Evolutionary conservation across 106 monocot genomes (phyloP), one percentile per base, ranked within the genome.

Genomic region (Acorus gramineus): DNA sequence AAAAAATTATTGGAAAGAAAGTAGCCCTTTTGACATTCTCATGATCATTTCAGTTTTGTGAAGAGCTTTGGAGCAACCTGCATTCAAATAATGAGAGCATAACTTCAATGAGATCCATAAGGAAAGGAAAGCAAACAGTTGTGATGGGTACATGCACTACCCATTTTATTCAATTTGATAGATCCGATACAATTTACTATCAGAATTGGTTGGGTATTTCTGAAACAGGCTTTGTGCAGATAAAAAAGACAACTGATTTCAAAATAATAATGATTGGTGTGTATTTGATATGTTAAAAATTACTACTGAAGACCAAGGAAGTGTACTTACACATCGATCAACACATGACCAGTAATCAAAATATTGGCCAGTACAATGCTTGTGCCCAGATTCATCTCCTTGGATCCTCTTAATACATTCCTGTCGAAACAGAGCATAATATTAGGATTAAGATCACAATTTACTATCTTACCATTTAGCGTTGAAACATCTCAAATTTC

Each of bases 301-400:
- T 4, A 14, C 4, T 14, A 47, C 2, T 12, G 8, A 13, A 50
- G 1, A 2, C 12, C 6, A 50, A 12, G 52, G 11, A n/a, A 64
- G 4, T 42, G 0, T 2, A 64, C 64, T 64, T n/a, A 64, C 64
- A 12, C 64, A 64, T 64, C 52, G 50, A 52, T 64, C 64, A 52
- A 52, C 5, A 52, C 64, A 64, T 3, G 64, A 52, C 64, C 64
- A 64, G 46, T 64, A 64, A 52, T 64, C 64, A 46, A 64, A 64
- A 43, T 64, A 64, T 52, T 52, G 64, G 1, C 64, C 64, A 8
- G 52, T 64, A 49, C 52, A 64, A 28, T 64, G 64, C 42, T 64
- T 64, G 52, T 64, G 64, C 52, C 50, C 64, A 42, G 51, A 52
- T 52, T 64, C 52, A 42, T 64, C 64, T 42, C 52, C 14, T 52